Percentiles rank a stretch among this genome's conserved stretches.
phyloP scores from a whole-genome alignment of 1,139 yeast species.

The Debaryomyces psychrophilus region DNA sequence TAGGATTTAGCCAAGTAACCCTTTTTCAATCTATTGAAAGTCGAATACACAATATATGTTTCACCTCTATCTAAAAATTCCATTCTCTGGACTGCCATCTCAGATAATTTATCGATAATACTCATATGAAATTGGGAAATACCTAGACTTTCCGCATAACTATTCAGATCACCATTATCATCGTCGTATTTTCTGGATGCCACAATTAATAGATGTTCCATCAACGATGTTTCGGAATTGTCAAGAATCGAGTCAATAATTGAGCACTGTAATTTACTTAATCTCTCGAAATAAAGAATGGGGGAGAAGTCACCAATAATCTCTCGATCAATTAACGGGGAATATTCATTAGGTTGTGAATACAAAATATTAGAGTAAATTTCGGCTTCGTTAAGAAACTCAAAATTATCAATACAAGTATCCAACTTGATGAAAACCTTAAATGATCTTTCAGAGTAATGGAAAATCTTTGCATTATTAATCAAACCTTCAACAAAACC shows the following conservation, averaged over 20 bases:
- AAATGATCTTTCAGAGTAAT: constrained; percentile 30
- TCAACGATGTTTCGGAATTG: constrained; percentile 27
- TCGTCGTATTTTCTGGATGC: constrained; percentile 28
- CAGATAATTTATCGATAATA: constrained; percentile 34
- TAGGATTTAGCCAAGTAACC: constrained; percentile 47
- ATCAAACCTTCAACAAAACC: constrained; percentile 52
- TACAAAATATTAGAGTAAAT: constrained; percentile 32
- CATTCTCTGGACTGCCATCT: constrained; percentile 43
- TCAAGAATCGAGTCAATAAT: constrained; percentile 35
- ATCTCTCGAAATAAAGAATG: constrained; percentile 47
- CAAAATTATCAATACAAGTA: constrained; percentile 42
- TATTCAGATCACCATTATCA: constrained; percentile 13
- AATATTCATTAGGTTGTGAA: constrained; percentile 26
- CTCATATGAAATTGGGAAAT: constrained; percentile 30
- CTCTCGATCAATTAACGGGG: constrained; percentile 33
- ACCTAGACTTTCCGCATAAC: constrained; percentile 21
- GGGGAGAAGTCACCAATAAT: constrained; percentile 41
- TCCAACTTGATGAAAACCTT: constrained; percentile 40
- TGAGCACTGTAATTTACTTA: constrained; percentile 43
- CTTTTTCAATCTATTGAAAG: constrained; percentile 39
- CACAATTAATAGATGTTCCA: constrained; percentile 33
- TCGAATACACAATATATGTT: constrained; percentile 47
- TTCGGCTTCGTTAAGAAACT: constrained; percentile 45
- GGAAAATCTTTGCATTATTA: constrained; percentile 37
- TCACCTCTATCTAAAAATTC: constrained; percentile 51